Evolutionary conservation across 2,329 filamentous ascomycete genomes (phyloP).

Genomic region (Juglanconis oblonga): DNA sequence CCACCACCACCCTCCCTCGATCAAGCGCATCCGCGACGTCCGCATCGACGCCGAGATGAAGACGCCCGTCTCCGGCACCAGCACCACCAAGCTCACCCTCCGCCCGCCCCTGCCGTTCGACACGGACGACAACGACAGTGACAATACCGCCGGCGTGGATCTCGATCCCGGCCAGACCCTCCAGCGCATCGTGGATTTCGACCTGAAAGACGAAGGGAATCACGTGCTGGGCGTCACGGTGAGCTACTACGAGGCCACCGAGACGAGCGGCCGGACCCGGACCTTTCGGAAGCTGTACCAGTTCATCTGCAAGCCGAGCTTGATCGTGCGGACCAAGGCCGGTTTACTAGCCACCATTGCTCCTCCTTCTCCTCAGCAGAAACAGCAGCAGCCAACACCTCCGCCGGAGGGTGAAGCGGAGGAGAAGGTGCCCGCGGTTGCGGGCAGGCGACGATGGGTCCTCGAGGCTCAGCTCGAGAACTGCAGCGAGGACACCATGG

Average conservation of each 20-base stretch:
- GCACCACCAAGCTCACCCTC: conserved; percentile 65
- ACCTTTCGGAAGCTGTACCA: conserved; percentile 96
- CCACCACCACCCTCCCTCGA: conserved; percentile 5
- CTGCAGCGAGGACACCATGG: conserved; percentile 77
- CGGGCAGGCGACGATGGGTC: conserved; percentile 55
- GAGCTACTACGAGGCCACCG: conserved; percentile 85
- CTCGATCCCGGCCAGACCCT: conserved; percentile 64
- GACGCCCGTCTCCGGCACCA: conserved; percentile 60
- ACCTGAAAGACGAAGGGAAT: conserved; percentile 89
- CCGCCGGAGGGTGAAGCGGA: conserved; percentile 27
- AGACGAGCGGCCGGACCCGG: conserved; percentile 67
- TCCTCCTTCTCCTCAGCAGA: conserved; percentile 10
- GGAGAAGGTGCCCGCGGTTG: neutral
- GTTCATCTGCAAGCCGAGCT: conserved; percentile 85
- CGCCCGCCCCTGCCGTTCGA: conserved; percentile 29
- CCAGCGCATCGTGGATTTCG: conserved; percentile 79
- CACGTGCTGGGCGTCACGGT: conserved; percentile 93
- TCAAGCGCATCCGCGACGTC: conserved; percentile 67
- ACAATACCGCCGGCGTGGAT: conserved; percentile 38
- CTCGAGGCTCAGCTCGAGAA: conserved; percentile 96
- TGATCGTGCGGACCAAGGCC: conserved; percentile 89
- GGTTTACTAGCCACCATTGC: conserved; percentile 50
- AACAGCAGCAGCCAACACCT: conserved; percentile 2
- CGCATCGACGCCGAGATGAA: conserved; percentile 92
- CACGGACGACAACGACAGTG: conserved; percentile 7